Evolutionary conservation across 2,329 filamentous ascomycete species (phyloP), one percentile per base, ranked within the genome.

Genomic region (Colletotrichum costaricense): DNA sequence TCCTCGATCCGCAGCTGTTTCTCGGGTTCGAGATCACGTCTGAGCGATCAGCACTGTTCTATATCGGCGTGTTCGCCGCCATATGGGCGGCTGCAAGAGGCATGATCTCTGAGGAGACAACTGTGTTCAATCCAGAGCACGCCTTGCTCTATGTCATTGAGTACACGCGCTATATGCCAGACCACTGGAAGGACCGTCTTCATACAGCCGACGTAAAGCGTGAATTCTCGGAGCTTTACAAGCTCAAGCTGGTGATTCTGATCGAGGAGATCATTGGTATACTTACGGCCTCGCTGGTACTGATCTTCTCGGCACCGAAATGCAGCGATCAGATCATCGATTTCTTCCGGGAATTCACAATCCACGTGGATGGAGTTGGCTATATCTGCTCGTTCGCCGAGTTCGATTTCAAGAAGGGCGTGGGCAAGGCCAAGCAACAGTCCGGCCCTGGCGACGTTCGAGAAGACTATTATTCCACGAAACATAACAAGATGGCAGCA

Each of bases 361-460:
- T 99, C 26, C 95, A 99, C 77, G 96, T 99, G 19, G 97, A 99
- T 79, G 97, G 97, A 0, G 89, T 99, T 46, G 97, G 97, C 26
- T 96, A 98, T 76, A 95, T 98, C 12, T 99, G 97, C 82, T 98
- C 96, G 1, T 98, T 98, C 84, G 97, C 97, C 3, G 95, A 98
- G 46, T 99, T 99, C 78, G 94, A 98, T 75, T 98, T 98, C 84
- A 95, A 97, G 82, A 96, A 95, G 81, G 93, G 92, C 28, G 87
- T 92, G 26, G 85, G 84, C 16, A 84, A 85, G 30, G 80, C 81
- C 4, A 84, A 81, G 64, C 82, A 82, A 19, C 80, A 81, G 49
- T 83, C 82, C 12, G 83, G 72, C 73, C 81, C 76, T 67, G 81
- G 78, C 75, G 93, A 95, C 80, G 89, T 95, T 11, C 91, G 97